Evolutionary conservation across 2,329 filamentous ascomycete species (phyloP).

Genomic region (Paramyrothecium sp.): DNA sequence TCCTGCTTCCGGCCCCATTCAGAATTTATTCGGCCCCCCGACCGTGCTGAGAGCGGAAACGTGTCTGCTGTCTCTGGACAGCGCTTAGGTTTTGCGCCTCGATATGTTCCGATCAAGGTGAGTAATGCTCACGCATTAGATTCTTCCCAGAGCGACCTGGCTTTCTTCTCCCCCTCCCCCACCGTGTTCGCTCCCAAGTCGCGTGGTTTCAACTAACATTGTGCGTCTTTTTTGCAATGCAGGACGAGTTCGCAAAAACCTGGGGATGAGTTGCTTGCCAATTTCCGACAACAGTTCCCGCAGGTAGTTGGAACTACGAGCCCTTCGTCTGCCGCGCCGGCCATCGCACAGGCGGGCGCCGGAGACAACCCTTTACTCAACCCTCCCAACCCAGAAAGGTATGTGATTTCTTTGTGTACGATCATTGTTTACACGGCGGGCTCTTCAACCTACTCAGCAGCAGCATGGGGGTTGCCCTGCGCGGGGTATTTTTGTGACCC

Average conservation of each 20-base stretch:
- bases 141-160: not conserved
- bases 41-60: constrained; percentile 3
- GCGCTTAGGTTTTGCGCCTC: constrained; percentile 13
- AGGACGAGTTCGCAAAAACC: constrained; percentile 84
- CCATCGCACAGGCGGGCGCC: constrained; percentile 31
- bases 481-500: constrained; percentile 1
- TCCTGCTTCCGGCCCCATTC: not conserved
- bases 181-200: not conserved
- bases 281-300: constrained; percentile 81
- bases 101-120: constrained; percentile 29
- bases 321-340: constrained; percentile 39
- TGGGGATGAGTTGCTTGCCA: constrained; percentile 77
- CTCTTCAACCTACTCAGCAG: no score
- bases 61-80: constrained; percentile 14
- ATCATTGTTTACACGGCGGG: no score
- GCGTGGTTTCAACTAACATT: constrained; percentile 3
- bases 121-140: constrained; percentile 4
- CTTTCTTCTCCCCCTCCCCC: not conserved
- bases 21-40: not conserved
- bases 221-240: constrained; percentile 1
- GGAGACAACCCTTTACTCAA: constrained; percentile 18
- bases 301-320: constrained; percentile 60
- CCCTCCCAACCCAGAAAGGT: constrained; percentile 24
- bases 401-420: constrained; percentile 7
- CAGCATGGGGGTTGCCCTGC: not conserved